Conservation (phyloP, 139 green algal species). For the Chlorella sorokiniana region DNA sequence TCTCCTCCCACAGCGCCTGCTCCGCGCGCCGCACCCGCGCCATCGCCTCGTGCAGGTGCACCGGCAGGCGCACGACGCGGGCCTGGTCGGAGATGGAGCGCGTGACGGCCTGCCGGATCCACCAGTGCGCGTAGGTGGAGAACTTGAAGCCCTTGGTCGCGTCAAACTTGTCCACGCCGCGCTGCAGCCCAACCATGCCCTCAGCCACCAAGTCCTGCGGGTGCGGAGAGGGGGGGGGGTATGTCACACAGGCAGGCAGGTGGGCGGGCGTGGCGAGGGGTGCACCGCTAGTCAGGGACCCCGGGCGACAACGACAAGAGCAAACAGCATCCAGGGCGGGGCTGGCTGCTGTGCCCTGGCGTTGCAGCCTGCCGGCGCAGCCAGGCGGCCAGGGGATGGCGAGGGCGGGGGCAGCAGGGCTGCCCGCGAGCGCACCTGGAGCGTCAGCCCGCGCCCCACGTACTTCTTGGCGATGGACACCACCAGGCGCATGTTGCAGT, state of each 20-base stretch:
- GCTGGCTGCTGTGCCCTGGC: too few relatives aligned
- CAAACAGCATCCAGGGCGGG: too few relatives aligned
- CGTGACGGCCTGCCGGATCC: slow-evolving; percentile 89
- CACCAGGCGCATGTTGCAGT: slow-evolving; percentile 94
- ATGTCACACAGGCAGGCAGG: background rate
- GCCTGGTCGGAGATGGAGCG: slow-evolving; percentile 67
- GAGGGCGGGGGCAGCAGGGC: too few relatives aligned
- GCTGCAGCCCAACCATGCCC: slow-evolving; percentile 81
- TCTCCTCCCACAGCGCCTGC: slow-evolving; percentile 43
- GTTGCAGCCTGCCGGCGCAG: too few relatives aligned
- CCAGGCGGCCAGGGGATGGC: too few relatives aligned
- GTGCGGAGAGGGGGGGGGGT: background rate
- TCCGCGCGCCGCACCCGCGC: slow-evolving; percentile 34
- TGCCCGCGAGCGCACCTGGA: slow-evolving; percentile 35
- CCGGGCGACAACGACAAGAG: too few relatives aligned
- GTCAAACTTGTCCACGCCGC: slow-evolving; percentile 94
- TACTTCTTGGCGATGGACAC: slow-evolving; percentile 90
- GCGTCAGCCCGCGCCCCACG: slow-evolving; percentile 59
- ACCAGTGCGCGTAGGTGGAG: slow-evolving; percentile 98
- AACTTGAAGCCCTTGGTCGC: slow-evolving; percentile 91
- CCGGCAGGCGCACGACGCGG: slow-evolving; percentile 78
- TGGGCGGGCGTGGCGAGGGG: background rate
- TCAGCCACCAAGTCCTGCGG: slow-evolving; percentile 80
- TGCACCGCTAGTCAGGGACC: too few relatives aligned
- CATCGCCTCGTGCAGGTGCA: slow-evolving; percentile 79